Conservation (phyloP, 805 yeast genomes). For the Wickerhamiella sergipiensis region DNA sequence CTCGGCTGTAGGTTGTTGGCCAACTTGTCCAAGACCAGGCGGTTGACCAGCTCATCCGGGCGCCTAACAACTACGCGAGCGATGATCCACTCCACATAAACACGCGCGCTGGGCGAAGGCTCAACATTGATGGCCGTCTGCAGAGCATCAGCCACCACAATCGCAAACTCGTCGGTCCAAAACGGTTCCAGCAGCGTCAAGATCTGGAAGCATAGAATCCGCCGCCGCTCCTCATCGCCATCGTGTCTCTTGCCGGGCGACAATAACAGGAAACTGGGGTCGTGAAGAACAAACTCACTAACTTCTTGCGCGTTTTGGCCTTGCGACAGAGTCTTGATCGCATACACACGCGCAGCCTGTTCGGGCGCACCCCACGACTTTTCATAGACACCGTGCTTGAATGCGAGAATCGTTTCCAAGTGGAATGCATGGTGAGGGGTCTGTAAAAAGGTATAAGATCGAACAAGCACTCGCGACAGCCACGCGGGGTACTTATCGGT, state of each 20-base stretch:
- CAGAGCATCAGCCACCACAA: slow-evolving; percentile 18
- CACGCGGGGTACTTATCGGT: slow-evolving; percentile 24
- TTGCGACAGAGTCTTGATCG: slow-evolving; percentile 34
- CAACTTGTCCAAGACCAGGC: slow-evolving; percentile 8
- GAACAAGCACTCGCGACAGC: slow-evolving; percentile 37
- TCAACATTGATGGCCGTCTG: slow-evolving; percentile 40
- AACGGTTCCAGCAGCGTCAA: slow-evolving; percentile 31
- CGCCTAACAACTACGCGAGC: slow-evolving; percentile 31
- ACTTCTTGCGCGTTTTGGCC: slow-evolving; percentile 8
- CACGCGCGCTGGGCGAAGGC: slow-evolving; percentile 63
- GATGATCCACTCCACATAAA: slow-evolving; percentile 68
- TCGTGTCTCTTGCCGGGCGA: slow-evolving; percentile 44
- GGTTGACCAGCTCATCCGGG: slow-evolving; percentile 7
- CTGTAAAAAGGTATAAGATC: slow-evolving; percentile 37
- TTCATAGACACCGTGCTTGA: slow-evolving; percentile 27
- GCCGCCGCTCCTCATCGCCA: slow-evolving; percentile 52
- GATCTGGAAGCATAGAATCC: slow-evolving; percentile 47
- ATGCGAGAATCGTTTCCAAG: slow-evolving; percentile 44
- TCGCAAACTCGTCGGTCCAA: slow-evolving; percentile 16
- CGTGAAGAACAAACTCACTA: slow-evolving; percentile 24
- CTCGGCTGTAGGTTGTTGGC: slow-evolving; percentile 29
- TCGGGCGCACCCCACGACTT: slow-evolving; percentile 47
- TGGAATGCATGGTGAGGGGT: slow-evolving; percentile 41
- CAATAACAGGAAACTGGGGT: slow-evolving; percentile 31
- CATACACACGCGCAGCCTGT: slow-evolving; percentile 35